Evolutionary conservation across 352 stramenopile genomes (phyloP), one percentile per base, ranked within the genome.

Genomic region (Plasmopara muralis): DNA sequence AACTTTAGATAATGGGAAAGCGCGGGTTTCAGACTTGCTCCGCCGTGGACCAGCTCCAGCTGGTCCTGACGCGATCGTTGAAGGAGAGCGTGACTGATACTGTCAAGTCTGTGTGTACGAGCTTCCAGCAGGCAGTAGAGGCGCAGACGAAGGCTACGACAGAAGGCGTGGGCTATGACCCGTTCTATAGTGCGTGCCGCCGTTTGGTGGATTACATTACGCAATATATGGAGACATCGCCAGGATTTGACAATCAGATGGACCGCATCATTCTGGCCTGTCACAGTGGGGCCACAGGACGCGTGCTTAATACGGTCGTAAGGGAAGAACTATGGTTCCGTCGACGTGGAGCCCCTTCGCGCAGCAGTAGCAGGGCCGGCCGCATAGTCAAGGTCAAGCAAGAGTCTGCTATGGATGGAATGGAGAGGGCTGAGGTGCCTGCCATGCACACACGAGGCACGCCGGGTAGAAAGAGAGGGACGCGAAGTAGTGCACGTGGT

Each of bases 241-340:
- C 54, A 16, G 42, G 42, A 6, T 61, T 61, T 20, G 18, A 5
- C 0, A 41, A 78, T 47, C 74, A 88, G 48, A 88, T 88, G 77
- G 77, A 86, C 35, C 70, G 77, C 43, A 70, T 88, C 43, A 85
- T 88, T 41, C 61, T 85, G 25, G 74, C 77, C 13, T 85, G 72
- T 46, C 71, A 82, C 56, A 85, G 74, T 38, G 68, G 70, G 30
- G 72, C 74, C 16, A 68, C 74, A 0, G 66, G 74, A 56, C 59
- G 59, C 25, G 72, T 86, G 55, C 52, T 88, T 6, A 60, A 57
- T 29, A 62, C 60, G 5, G 73, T 90, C 4, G 77, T 85, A 46
- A 55, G 49, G 66, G 55, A 43, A 61, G 66, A 73, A 13, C 37
- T 85, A 1, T 87, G 76, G 76, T 82, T 83, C 51, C 55, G 40